Evolutionary conservation across 2,329 filamentous ascomycete genomes (phyloP).

Genomic region (Aspergillus fumigatiaffinis): DNA sequence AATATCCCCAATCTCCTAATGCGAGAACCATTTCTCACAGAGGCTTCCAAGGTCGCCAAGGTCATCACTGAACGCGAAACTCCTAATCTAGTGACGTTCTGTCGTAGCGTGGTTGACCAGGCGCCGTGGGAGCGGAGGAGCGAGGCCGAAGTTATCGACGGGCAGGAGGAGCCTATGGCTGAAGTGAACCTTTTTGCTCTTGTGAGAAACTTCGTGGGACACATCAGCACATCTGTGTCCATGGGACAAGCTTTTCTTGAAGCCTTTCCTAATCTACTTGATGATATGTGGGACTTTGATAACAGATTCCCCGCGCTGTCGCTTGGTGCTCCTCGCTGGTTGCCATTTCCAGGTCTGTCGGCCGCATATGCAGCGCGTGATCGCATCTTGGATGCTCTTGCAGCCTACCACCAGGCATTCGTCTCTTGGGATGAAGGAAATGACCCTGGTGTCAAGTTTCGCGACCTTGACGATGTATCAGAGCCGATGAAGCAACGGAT

Average conservation of each 20-base stretch:
- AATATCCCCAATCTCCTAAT: slow-evolving; percentile 40
- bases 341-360: slow-evolving; percentile 50
- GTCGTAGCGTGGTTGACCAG: slow-evolving; percentile 58
- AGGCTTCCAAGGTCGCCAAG: slow-evolving; percentile 36
- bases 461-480: slow-evolving; percentile 48
- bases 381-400: slow-evolving; percentile 39
- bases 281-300: slow-evolving; percentile 56
- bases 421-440: slow-evolving; percentile 40
- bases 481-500: slow-evolving; percentile 43
- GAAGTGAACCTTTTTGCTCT: slow-evolving; percentile 52
- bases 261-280: slow-evolving; percentile 50
- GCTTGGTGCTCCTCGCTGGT: slow-evolving; percentile 53
- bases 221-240: slow-evolving; percentile 44
- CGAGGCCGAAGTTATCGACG: slow-evolving; percentile 41
- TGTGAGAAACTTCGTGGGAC: slow-evolving; percentile 55
- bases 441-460: slow-evolving; percentile 42
- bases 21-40: slow-evolving; percentile 44
- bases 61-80: slow-evolving; percentile 43
- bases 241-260: slow-evolving; percentile 51
- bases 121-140: slow-evolving; percentile 58
- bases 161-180: slow-evolving; percentile 40
- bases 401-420: slow-evolving; percentile 43
- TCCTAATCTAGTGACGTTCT: slow-evolving; percentile 57
- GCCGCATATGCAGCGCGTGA: slow-evolving; percentile 46
- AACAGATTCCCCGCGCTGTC: slow-evolving; percentile 51